Base-by-base conservation (phyloP, 2,329 filamentous ascomycete genomes). In the Cadophora sp. region DNA sequence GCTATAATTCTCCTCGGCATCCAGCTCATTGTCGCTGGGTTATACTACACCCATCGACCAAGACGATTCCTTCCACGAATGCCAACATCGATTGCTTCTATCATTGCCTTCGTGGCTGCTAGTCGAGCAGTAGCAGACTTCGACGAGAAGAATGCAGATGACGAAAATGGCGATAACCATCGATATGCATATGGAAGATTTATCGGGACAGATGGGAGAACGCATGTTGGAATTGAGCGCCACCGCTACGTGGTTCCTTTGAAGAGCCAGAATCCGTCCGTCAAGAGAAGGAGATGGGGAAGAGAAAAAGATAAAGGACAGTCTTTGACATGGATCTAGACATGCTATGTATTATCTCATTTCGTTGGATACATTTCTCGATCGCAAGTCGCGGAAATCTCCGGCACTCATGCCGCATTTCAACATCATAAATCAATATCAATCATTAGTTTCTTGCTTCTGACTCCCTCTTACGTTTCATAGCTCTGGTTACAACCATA, bases 221-320 rank as follows among this genome's bases (percentile, higher is more conserved):
- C 77, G 0, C 84, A 87, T 65, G 68, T 85, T 0, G 87, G 87
- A 0, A 83, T 89, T 53, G 86, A 89, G 40, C 74, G 80, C 27
- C 79, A 82, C 27, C 82, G 83, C 0, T 81, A 82, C 63, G 80
- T 86, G 0, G 78, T 79, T 3, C 73, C 74, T 0, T 46, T 78
- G 5, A 56, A 75, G 55, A 40, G 37, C 14, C 37, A 48, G 22
- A 75, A 75, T 64, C 73, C 73, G 0, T 71, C 64, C 1, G 68
- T 55, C 3, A 72, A 58, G 29, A 68, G 43, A 22, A 61, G 67
- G 14, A 67, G 29, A 19, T 69, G 66, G 63, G 48, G 53, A 22
- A 50, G 27, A 11, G 37, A 60, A n/a, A 24, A 53, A 0, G 65
- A 69, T 22, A 61, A 69, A 40, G 51, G 31, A 2, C 61, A 75